Base-by-base conservation (phyloP, 1,284 basidiomycete species). In the Leccinum subspadiceum region DNA sequence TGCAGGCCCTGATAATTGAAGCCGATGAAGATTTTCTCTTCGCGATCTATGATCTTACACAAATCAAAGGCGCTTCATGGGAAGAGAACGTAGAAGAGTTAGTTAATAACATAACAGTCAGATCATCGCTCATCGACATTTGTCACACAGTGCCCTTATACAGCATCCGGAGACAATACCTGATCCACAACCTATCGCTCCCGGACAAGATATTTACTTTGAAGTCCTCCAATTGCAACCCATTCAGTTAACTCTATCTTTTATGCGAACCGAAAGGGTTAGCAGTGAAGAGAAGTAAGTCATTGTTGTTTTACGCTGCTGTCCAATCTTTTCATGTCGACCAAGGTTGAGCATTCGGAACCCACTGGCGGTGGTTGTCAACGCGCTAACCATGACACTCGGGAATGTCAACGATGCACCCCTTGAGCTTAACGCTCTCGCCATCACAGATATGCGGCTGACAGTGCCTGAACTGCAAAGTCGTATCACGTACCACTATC, bases 361-460 rank as follows among this genome's bases (percentile, higher is more conserved):
- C 70, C 97, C 97, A 1, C 77, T 99, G 65, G 94, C 96, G 59
- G 94, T 98, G 58, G 86, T 96, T 37, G 80, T 99, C 63, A 98
- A 99, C 70, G 95, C 95, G 4, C 78, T 99, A 52, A 96, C 95
- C 0, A 98, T 99, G 96, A 91, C 96, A 0, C 80, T 99, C 24
- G 97, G 97, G 8, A 99, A 99, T 68, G 86, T 99, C 75, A 98
- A 98, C 69, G 94, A 96, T 65, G 96, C 97, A 0, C 93, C 94
- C n/a, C 82, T 99, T 53, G 92, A 93, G 66, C 84, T 99, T 78
- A 98, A 98, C 71, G 93, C 96, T 0, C 82, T 99, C 37, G 92
- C 91, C 31, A 91, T 99, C 72, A 95, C 96, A 72, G 97, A 99
- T 68, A 94, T 96, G 78, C 90, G 96, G 13, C 75, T 98, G 53